phyloP scores from a whole-genome alignment of 169 alveolate species.

The Neospora caninum region DNA sequence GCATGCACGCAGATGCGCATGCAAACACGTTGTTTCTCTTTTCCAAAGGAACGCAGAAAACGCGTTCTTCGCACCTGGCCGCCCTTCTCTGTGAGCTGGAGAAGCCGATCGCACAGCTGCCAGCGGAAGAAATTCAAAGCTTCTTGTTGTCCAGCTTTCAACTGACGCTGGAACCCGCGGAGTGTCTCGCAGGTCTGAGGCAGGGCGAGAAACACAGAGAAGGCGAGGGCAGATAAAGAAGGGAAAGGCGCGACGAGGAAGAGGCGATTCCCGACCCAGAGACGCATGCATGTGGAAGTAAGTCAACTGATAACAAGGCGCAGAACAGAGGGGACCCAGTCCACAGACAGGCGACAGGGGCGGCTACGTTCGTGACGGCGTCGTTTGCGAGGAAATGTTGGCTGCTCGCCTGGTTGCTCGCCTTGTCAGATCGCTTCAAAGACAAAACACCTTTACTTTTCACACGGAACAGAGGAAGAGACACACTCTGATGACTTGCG shows the following conservation, averaged over 20 bases:
- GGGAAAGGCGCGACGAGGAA: too few species aligned
- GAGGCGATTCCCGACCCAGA: too few species aligned
- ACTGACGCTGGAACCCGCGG: neutral
- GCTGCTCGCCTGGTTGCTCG: too few species aligned
- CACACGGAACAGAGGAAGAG: neutral
- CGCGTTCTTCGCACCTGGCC: neutral
- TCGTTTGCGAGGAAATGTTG: too few species aligned
- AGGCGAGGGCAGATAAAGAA: neutral
- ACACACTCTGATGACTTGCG: conserved; percentile 33
- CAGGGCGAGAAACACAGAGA: neutral
- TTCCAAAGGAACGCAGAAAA: too few species aligned
- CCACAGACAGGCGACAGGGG: too few species aligned
- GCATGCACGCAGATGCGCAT: neutral
- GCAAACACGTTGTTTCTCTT: too few species aligned
- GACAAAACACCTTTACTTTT: neutral
- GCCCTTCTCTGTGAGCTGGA: conserved; percentile 34
- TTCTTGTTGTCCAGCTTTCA: neutral
- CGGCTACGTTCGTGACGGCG: too few species aligned
- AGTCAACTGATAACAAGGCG: too few species aligned
- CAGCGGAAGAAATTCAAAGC: neutral
- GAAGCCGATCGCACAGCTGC: conserved; percentile 32
- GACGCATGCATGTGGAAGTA: too few species aligned
- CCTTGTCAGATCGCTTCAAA: neutral
- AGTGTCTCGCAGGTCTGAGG: conserved; percentile 27
- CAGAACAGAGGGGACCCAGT: too few species aligned